These are phyloP conservation scores for Magnolia officinalis DNA, from an alignment of 164 flowering plant species.

Conservation along the genomic window DNA sequence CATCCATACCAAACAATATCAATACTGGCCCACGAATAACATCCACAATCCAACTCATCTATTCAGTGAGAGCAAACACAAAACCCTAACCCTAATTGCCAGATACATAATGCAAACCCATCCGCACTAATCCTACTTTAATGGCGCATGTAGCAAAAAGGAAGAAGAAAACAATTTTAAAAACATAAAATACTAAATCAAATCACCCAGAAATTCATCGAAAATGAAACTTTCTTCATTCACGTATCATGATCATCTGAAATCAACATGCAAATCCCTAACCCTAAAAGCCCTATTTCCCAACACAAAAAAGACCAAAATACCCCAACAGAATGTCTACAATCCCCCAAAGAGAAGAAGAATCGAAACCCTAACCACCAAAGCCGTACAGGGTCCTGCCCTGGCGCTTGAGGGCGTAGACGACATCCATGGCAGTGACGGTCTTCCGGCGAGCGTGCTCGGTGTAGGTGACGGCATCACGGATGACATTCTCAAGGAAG, in stretches of 20 bases:
- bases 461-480: slow-evolving; percentile 22
- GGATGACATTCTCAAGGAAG: slow-evolving; percentile 19
- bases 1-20: no score
- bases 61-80: no score
- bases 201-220: neutral
- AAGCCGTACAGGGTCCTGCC: slow-evolving; percentile 24
- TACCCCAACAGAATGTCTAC: no score
- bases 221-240: neutral
- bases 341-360: neutral
- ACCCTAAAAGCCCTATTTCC: neutral
- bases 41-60: no score
- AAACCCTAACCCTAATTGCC: no score
- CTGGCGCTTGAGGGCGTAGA: slow-evolving; percentile 21
- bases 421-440: slow-evolving; percentile 24
- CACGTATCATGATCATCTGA: neutral
- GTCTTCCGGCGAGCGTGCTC: slow-evolving; percentile 24
- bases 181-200: no score
- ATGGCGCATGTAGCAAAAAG: no score
- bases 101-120: no score
- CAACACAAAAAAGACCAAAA: no score
- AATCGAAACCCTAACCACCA: slow-evolving; percentile 13
- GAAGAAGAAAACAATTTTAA: no score
- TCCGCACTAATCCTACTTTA: no score
- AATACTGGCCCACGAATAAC: no score
- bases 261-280: neutral